Conservation (phyloP, 208 protist species). For the Blastocrithidia nonstop region DNA sequence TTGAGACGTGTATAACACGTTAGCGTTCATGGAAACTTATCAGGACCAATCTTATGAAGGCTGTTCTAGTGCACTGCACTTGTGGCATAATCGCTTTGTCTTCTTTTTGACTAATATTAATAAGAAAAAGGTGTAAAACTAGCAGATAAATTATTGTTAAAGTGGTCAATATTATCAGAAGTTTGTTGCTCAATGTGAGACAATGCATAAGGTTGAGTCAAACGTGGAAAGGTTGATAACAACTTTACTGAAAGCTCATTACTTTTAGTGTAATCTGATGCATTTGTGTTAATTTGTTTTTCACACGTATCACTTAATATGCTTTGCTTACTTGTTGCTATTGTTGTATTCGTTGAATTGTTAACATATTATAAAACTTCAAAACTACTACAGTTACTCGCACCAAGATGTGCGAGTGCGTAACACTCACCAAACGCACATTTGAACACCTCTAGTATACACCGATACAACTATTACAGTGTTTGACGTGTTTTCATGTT, state of each 20-base stretch:
- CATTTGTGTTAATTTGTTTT: no score
- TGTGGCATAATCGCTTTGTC: neutral
- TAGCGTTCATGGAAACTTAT: no score
- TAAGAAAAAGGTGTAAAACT: no score
- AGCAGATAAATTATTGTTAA: neutral
- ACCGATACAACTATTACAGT: slow-evolving; percentile 30
- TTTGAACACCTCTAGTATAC: slow-evolving; percentile 35
- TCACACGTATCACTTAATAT: no score
- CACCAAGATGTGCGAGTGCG: slow-evolving; percentile 50
- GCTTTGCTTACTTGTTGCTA: no score
- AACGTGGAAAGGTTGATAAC: no score
- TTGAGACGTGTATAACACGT: no score
- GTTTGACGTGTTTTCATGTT: slow-evolving; percentile 18
- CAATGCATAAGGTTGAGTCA: no score
- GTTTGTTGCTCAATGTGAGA: slow-evolving; percentile 5
- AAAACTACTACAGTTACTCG: slow-evolving; percentile 46
- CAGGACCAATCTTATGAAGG: no score
- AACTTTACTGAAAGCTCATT: no score
- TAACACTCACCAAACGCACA: slow-evolving; percentile 66
- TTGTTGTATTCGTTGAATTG: no score
- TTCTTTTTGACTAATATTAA: neutral
- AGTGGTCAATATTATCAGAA: neutral
- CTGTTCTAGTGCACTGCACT: neutral
- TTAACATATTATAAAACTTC: slow-evolving; percentile 9
- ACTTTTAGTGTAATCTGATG: no score